Evolutionary conservation across 2,329 filamentous ascomycete genomes (phyloP), one percentile per base, ranked within the genome.

Genomic region (Diaporthe humulicola): DNA sequence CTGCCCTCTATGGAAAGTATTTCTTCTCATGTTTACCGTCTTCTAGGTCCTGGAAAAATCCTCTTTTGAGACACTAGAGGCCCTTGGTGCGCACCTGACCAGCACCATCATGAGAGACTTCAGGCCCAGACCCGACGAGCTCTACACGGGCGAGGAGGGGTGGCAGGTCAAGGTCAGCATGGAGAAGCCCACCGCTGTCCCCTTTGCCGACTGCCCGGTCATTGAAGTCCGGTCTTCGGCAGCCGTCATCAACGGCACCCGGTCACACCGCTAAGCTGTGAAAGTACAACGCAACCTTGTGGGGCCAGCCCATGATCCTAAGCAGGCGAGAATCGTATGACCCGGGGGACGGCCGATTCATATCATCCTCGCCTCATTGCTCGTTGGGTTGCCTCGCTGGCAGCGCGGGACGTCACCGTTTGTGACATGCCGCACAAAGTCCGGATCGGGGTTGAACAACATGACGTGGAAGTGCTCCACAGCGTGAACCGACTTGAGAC

Each of bases 401-500:
- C 88, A 88, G 80, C 94, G 87, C 2, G 94, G 92, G 58, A 93
- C 86, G 84, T 98, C 95, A 17, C 92, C 93, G 50, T 90, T 86
- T 8, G 95, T 98, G 76, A 98, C 88, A 73, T 91, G 85, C 70
- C 86, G 85, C 60, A 98, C 84, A 78, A 97, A 95, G 4, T 86
- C 88, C 52, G 87, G 86, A 79, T 96, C 92, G 1, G 95, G 93
- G 78, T 94, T 88, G 82, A 93, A 94, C 71, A 98, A 86, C 95
- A 98, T 95, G 80, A 98, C 93, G 83, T 98, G 96, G 81, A 98
- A 97, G 82, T 98, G 96, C 86, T 98, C 96, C 15, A 98, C 91
- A 0, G 94, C 91, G 79, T 95, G 91, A 38, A 98, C 91, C 33
- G 93, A 97, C 86, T 98, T 98, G 78, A 98, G 85, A 22, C 89